Evolutionary conservation across 345 rosid species (phyloP), one percentile per base, ranked within the genome.

Genomic region (Salix purpurea): DNA sequence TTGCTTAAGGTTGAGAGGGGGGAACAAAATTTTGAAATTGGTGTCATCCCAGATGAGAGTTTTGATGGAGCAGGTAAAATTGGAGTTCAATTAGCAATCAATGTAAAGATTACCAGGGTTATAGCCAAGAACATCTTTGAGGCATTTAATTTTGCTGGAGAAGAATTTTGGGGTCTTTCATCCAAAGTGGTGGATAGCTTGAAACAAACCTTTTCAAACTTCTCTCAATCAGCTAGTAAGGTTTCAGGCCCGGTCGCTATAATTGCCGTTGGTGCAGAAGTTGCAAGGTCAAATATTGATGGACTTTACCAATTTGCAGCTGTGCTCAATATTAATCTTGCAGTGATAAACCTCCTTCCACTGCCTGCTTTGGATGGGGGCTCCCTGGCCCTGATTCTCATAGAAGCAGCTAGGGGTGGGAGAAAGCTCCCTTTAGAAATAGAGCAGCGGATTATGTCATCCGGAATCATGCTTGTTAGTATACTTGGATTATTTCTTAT

Each of bases 361-460:
- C 85, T 95, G 76, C 99, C 99, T 77, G 99, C 99, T 56, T 81
- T 91, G 19, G 98, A 95, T 69, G 99, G 99, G 44, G 99, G 99
- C 36, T 84, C 98, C 2, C 80, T 93, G 86, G 99, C 99, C 54
- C 85, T 93, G 83, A 88, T 95, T 84, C 86, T 93, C 52, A 24
- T 95, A 54, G 99, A 95, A 86, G 93, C 96, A 6, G 94, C 87
- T 46, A 82, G 98, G 79, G 96, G 97, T 72, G 98, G 99, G 46
- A 89, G 88, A 85, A 95, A 93, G 86, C 94, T 95, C 69, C 97
- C 97, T 26, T 78, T 88, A 70, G 99, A 93, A 80, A 48, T 93
- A 52, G 99, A 95, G 86, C 98, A 93, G 87, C 86, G 89, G 75
- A 93, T 93, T 28, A 91, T 89, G 93, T 91, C 97, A 24, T 93